Base-by-base conservation (phyloP, 192 early-diverging fungal genomes). In the Bifiguratus adelaidae region DNA sequence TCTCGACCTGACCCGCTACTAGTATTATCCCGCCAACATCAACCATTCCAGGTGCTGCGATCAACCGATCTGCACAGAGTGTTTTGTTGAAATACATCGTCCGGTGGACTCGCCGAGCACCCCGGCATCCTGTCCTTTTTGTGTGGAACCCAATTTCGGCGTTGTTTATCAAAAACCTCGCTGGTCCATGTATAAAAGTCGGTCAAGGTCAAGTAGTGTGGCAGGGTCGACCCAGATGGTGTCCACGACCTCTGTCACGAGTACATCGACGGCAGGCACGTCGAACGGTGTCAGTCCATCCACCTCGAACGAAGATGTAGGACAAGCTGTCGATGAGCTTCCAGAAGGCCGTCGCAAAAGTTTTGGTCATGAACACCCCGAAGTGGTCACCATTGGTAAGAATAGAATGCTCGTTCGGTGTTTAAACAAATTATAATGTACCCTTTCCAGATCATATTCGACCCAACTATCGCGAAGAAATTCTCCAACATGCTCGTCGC, bases 41-140 rank as follows among this genome's bases (percentile, higher is more conserved):
- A 96, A 96, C 67, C 80, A 85, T 57, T 86, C 91, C 13, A 66
- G 85, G 23, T 96, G 92, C 66, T 96, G 92, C 68, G 85, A 88
- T 58, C 84, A 94, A 54, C 91, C 92, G 6, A 88, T 96, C 47
- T 96, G 92, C 70, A 92, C 91, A 8, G 92, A 96, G 52, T 96
- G 92, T 58, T 96, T 96, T 75, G 83, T 95, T 33, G 91, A 96
- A 73, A 89, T 96, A 44, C 86, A 90, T 56, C 81, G 92, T 24
- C 79, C 86, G 34, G 76, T 74, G 33, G 89, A 87, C 44, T 71
- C 71, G 13, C 68, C 60, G 19, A 63, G 73, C 41, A 67, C 69
- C 25, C 73, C 86, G 0, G 81, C 88, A 8, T 58, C 67, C 25
- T 95, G 92, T 49, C 92, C 92, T 0, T 95, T 83, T 60, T 95